Percentiles rank a stretch among this genome's conserved stretches.
Evolutionary conservation across 2,329 filamentous ascomycete species (phyloP).

Genomic region (Aureobasidium namibiae): DNA sequence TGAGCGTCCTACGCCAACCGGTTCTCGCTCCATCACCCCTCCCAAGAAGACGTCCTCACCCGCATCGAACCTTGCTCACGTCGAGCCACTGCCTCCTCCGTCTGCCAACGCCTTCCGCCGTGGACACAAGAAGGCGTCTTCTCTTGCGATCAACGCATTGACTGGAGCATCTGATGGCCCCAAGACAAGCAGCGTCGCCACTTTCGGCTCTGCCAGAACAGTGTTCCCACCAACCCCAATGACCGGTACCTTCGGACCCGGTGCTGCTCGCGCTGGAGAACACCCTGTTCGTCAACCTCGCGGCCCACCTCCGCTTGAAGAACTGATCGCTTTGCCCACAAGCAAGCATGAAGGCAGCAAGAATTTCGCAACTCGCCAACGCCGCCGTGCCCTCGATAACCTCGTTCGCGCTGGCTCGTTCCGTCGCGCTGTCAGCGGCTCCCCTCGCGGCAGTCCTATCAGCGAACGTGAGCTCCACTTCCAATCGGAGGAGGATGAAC

Average conservation of each 20-base stretch:
- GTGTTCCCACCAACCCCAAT: conserved; percentile 68
- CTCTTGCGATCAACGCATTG: conserved; percentile 55
- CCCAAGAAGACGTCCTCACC: conserved; percentile 59
- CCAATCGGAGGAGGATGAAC: conserved; percentile 67
- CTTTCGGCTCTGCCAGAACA: conserved; percentile 35
- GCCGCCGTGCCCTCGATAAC: conserved; percentile 84
- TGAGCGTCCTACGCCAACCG: conserved; percentile 42
- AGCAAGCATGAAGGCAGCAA: conserved; percentile 90
- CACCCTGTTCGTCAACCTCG: conserved; percentile 90
- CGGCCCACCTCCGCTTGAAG: conserved; percentile 83
- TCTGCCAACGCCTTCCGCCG: conserved; percentile 89
- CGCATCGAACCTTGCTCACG: conserved; percentile 46
- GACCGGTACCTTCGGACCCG: conserved; percentile 83
- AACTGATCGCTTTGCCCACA: conserved; percentile 81
- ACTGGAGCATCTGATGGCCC: conserved; percentile 51
- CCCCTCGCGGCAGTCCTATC: conserved; percentile 60
- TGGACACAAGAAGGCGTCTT: conserved; percentile 72
- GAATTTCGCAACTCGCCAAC: conserved; percentile 91
- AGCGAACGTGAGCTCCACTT: conserved; percentile 70
- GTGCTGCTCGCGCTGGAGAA: conserved; percentile 86
- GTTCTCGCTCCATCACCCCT: conserved; percentile 55
- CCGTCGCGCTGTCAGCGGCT: conserved; percentile 63
- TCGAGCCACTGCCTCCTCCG: conserved; percentile 70
- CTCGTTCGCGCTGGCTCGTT: conserved; percentile 83
- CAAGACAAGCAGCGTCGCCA: conserved; percentile 55